These are phyloP conservation scores for Saxophila tyrrhenica DNA, from an alignment of 495 filamentous ascomycete species.

Conservation along the genomic window DNA sequence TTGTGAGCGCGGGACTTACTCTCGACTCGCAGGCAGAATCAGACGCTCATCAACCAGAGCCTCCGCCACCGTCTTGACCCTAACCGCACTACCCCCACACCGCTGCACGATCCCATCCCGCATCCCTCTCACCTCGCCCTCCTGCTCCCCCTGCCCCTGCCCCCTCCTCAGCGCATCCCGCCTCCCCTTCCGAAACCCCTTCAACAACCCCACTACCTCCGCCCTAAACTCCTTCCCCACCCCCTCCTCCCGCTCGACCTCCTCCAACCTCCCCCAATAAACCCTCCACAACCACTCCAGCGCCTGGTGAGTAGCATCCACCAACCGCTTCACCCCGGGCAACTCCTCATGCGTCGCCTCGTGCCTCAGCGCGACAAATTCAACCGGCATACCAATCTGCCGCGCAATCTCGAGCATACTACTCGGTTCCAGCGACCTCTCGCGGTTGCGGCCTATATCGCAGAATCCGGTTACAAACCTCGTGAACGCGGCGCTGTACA, in stretches of 20 bases:
- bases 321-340: conserved; percentile 58
- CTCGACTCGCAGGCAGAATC: conserved; percentile 19
- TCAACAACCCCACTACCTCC: conserved; percentile 15
- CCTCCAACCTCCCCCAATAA: conserved; percentile 57
- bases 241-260: not conserved
- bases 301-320: conserved; percentile 51
- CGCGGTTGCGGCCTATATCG: conserved; percentile 58
- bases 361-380: conserved; percentile 83
- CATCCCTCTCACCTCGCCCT: not conserved
- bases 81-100: not conserved
- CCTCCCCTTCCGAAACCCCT: conserved; percentile 18
- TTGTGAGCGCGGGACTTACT: conserved; percentile 8
- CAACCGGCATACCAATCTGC: conserved; percentile 62
- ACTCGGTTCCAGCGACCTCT: conserved; percentile 48
- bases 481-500: conserved; percentile 50
- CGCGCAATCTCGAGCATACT: conserved; percentile 76
- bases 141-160: not conserved
- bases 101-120: not conserved
- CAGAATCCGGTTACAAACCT: conserved; percentile 79
- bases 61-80: conserved; percentile 3
- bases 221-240: conserved; percentile 2
- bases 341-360: conserved; percentile 82
- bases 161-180: conserved; percentile 18
- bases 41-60: conserved; percentile 18
- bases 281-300: conserved; percentile 79